A percentile compares a stretch with the other conserved stretches of the same genome.
Evolutionary conservation across 345 rosid genomes (phyloP).

Genomic region (Dipteronia sinensis): DNA sequence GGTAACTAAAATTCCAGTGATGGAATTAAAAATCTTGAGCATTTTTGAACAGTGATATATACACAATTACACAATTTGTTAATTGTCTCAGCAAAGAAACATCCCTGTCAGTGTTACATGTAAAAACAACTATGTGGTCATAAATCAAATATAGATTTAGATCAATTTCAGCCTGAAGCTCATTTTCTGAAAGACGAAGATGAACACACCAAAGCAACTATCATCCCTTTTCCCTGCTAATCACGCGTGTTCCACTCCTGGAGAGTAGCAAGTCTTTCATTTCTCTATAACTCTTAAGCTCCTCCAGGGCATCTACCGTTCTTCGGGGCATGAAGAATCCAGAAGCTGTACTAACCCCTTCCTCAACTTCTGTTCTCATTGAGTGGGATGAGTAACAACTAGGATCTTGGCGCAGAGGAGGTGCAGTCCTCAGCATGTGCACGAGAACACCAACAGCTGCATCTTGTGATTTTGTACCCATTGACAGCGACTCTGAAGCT

Average conservation of each 20-base stretch:
- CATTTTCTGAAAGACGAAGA: background rate
- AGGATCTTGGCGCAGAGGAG: constrained; percentile 73
- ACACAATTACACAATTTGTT: constrained; percentile 17
- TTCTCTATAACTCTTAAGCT: constrained; percentile 75
- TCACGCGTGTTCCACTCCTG: constrained; percentile 61
- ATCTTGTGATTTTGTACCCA: constrained; percentile 69
- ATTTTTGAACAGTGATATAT: background rate
- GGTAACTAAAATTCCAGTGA: background rate
- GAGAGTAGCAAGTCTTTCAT: constrained; percentile 81
- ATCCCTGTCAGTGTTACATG: background rate
- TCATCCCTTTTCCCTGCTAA: constrained; percentile 38
- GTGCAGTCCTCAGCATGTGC: constrained; percentile 78
- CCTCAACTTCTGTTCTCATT: constrained; percentile 47
- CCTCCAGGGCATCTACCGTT: constrained; percentile 78
- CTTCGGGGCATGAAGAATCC: constrained; percentile 70
- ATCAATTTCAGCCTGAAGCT: background rate
- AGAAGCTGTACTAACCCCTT: constrained; percentile 57
- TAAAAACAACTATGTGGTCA: background rate
- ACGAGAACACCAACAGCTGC: constrained; percentile 93
- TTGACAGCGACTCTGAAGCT: constrained; percentile 40
- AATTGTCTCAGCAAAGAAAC: constrained; percentile 8
- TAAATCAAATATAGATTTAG: background rate
- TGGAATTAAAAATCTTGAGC: background rate
- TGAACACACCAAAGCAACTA: background rate
- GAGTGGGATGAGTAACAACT: constrained; percentile 62